These are phyloP conservation scores for Coriolopsis trogii DNA, from an alignment of 1,284 basidiomycete species.

Conservation along the genomic window DNA sequence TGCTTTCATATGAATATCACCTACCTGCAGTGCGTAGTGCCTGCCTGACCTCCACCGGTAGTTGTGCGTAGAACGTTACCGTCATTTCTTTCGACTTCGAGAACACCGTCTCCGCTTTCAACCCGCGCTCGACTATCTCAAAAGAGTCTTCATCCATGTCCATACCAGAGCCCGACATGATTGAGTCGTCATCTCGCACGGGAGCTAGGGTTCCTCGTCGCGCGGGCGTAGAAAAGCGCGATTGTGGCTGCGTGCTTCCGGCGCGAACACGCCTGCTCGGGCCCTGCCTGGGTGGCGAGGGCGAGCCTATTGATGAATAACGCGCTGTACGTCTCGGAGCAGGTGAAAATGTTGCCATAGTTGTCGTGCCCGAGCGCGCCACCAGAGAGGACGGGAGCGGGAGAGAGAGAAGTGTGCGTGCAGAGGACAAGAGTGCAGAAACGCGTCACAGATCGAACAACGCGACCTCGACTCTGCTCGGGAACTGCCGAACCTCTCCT, in stretches of 20 bases:
- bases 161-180: constrained; percentile 49
- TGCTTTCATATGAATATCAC: constrained; percentile 19
- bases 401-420: background rate
- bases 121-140: constrained; percentile 33
- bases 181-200: constrained; percentile 39
- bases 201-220: constrained; percentile 15
- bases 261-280: constrained; percentile 23
- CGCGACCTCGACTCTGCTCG: constrained; percentile 23
- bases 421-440: constrained; percentile 13
- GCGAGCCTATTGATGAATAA: constrained; percentile 25
- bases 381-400: background rate
- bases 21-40: constrained; percentile 67
- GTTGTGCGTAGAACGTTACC: constrained; percentile 67
- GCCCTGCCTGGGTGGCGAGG: constrained; percentile 24
- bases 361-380: constrained; percentile 12
- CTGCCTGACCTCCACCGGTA: constrained; percentile 76
- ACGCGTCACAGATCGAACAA: constrained; percentile 14
- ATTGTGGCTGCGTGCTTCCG: constrained; percentile 30
- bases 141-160: constrained; percentile 58
- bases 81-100: constrained; percentile 74
- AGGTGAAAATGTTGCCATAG: constrained; percentile 36
- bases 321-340: constrained; percentile 34
- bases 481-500: constrained; percentile 19
- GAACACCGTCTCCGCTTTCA: constrained; percentile 56
- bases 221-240: constrained; percentile 35